A percentile compares a stretch with the other conserved stretches of the same genome.
Conservation (phyloP, 2,329 filamentous ascomycete species). For the Fusarium gaditjirri region DNA sequence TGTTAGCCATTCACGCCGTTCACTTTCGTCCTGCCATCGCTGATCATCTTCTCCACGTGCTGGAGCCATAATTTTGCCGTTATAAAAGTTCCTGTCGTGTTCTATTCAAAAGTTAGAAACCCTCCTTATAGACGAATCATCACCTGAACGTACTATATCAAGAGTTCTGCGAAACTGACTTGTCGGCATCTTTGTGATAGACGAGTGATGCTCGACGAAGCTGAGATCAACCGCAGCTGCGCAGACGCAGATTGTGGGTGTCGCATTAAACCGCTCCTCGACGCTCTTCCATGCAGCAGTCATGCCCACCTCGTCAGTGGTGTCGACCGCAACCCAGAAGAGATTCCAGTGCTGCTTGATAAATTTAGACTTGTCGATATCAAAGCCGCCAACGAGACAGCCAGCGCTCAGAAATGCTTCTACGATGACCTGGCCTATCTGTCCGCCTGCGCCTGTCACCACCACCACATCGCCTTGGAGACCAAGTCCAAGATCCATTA, state of each 20-base stretch:
- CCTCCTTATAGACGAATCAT: rapidly evolving
- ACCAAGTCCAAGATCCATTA: neutral
- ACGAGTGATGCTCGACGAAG: neutral
- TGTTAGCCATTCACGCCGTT: neutral
- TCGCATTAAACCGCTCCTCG: neutral
- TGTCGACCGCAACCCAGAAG: neutral
- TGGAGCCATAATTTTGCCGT: neutral
- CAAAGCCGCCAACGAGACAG: neutral
- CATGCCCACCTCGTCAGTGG: neutral
- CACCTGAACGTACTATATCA: rapidly evolving
- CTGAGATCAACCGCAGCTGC: neutral
- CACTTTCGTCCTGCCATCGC: rapidly evolving
- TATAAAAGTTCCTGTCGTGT: neutral
- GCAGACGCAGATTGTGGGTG: rapidly evolving
- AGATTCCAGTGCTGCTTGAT: rapidly evolving
- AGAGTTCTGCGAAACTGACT: neutral
- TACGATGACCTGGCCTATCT: neutral
- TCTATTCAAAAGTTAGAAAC: rapidly evolving
- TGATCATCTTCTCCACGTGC: neutral
- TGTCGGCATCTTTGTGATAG: rapidly evolving
- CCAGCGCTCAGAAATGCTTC: neutral
- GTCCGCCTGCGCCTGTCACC: rapidly evolving
- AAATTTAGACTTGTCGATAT: neutral
- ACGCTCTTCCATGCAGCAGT: rapidly evolving
- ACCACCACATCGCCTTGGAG: neutral